Percentiles rank a stretch among this genome's conserved stretches.
These are phyloP conservation scores for Phlebiopsis gigantea DNA, from an alignment of 768 basidiomycete species.

Conservation along the genomic window DNA sequence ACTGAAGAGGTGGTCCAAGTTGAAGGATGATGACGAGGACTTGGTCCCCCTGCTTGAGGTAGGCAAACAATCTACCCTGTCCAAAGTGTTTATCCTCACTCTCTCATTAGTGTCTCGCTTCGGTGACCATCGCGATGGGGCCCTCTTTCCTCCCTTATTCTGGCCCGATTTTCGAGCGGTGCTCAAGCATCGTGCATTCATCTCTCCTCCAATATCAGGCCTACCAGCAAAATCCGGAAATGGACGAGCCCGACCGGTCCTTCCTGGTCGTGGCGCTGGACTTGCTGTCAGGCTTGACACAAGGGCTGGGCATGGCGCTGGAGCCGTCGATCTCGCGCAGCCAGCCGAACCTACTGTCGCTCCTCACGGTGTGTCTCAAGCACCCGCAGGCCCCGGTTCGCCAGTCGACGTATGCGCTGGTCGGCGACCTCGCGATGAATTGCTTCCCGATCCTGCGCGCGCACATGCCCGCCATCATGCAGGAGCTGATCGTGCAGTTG, in stretches of 20 bases:
- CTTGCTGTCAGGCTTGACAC: conserved; percentile 90
- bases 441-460: conserved; percentile 86
- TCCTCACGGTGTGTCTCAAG: conserved; percentile 87
- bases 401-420: conserved; percentile 96
- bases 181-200: conserved; percentile 76
- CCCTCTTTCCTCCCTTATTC: conserved; percentile 85
- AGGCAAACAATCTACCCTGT: background rate
- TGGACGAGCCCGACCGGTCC: conserved; percentile 93
- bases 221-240: conserved; percentile 81
- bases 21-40: conserved; percentile 89
- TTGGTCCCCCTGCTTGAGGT: conserved; percentile 95
- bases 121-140: conserved; percentile 95
- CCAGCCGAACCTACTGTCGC: conserved; percentile 72
- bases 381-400: conserved; percentile 94
- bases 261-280: conserved; percentile 99
- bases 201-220: conserved; percentile 83
- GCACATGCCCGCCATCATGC: conserved; percentile 84
- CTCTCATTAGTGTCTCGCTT: conserved; percentile 78
- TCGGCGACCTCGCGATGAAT: conserved; percentile 96
- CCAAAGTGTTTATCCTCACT: background rate
- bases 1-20: conserved; percentile 82
- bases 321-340: conserved; percentile 64
- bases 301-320: conserved; percentile 80
- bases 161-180: conserved; percentile 88
- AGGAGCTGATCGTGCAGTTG: conserved; percentile 82